Conservation (phyloP, 2,329 filamentous ascomycete species). For the Scedosporium aurantiacum region DNA sequence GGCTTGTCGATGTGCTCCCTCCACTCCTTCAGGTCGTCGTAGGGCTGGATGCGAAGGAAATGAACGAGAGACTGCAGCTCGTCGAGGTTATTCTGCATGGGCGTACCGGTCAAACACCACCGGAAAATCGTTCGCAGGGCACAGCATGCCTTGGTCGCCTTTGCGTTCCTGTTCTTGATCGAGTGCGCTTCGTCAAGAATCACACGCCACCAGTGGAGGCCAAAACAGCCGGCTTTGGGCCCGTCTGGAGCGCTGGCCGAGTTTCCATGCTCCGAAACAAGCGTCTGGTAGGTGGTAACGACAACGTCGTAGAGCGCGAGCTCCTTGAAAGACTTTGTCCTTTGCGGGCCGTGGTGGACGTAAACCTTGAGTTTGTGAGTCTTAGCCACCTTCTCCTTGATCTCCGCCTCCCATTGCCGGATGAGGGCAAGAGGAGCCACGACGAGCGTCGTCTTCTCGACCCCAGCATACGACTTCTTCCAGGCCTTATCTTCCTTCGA, state of each 20-base stretch:
- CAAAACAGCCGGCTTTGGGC: slow-evolving; percentile 73
- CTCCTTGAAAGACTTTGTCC: slow-evolving; percentile 67
- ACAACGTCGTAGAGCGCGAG: slow-evolving; percentile 85
- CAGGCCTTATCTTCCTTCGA: slow-evolving; percentile 42
- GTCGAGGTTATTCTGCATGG: slow-evolving; percentile 96
- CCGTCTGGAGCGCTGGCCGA: slow-evolving; percentile 50
- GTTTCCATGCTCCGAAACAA: slow-evolving; percentile 78
- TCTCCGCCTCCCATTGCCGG: slow-evolving; percentile 93
- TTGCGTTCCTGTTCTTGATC: slow-evolving; percentile 96
- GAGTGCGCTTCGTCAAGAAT: slow-evolving; percentile 95
- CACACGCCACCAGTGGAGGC: slow-evolving; percentile 86
- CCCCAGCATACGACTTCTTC: slow-evolving; percentile 56
- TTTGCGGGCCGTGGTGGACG: slow-evolving; percentile 80
- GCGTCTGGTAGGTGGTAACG: slow-evolving; percentile 91
- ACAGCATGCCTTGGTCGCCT: slow-evolving; percentile 86
- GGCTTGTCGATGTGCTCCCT: slow-evolving; percentile 83
- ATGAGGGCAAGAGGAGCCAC: slow-evolving; percentile 90
- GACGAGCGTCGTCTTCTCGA: slow-evolving; percentile 75
- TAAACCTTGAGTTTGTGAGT: slow-evolving; percentile 66
- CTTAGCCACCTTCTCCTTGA: slow-evolving; percentile 66
- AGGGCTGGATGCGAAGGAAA: slow-evolving; percentile 86
- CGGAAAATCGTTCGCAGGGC: slow-evolving; percentile 76
- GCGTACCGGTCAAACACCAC: slow-evolving; percentile 94
- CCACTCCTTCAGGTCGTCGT: slow-evolving; percentile 77
- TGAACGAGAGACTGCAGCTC: slow-evolving; percentile 89